phyloP scores from a whole-genome alignment of 2,329 filamentous ascomycete genomes.

The Thielaviopsis populi region DNA sequence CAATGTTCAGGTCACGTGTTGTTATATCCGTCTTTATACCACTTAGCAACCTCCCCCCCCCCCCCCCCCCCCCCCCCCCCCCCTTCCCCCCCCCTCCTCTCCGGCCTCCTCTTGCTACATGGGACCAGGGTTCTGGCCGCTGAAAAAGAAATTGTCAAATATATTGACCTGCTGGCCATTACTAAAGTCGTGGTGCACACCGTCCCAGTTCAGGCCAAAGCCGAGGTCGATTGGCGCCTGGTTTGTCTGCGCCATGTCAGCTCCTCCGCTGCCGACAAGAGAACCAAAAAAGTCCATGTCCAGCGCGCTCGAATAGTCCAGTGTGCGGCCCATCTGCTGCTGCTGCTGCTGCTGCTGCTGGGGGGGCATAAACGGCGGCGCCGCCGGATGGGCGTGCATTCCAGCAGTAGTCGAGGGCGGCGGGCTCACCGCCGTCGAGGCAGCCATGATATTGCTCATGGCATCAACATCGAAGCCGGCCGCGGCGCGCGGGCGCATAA shows the following conservation, averaged over 20 bases:
- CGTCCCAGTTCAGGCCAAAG: slow-evolving; percentile 50
- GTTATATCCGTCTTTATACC: neutral
- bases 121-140: slow-evolving; percentile 31
- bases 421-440: neutral
- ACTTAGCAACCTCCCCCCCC: neutral
- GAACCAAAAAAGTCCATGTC: slow-evolving; percentile 39
- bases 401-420: neutral
- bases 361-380: neutral
- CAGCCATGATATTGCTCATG: neutral
- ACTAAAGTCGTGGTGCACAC: slow-evolving; percentile 46
- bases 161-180: slow-evolving; percentile 47
- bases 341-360: neutral
- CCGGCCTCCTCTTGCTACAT: no score
- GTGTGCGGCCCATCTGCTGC: slow-evolving; percentile 18
- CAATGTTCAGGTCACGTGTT: neutral
- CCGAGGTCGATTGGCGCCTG: slow-evolving; percentile 46
- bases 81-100: no score
- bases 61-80: no score
- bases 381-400: neutral
- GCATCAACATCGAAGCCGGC: slow-evolving; percentile 2
- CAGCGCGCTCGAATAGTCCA: slow-evolving; percentile 34
- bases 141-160: slow-evolving; percentile 62
- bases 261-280: slow-evolving; percentile 22
- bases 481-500: slow-evolving; percentile 21
- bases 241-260: slow-evolving; percentile 21